Percentiles rank a stretch among this genome's conserved stretches.
Conservation (phyloP, 1,284 basidiomycete genomes). For the Papiliotrema terrestris region DNA sequence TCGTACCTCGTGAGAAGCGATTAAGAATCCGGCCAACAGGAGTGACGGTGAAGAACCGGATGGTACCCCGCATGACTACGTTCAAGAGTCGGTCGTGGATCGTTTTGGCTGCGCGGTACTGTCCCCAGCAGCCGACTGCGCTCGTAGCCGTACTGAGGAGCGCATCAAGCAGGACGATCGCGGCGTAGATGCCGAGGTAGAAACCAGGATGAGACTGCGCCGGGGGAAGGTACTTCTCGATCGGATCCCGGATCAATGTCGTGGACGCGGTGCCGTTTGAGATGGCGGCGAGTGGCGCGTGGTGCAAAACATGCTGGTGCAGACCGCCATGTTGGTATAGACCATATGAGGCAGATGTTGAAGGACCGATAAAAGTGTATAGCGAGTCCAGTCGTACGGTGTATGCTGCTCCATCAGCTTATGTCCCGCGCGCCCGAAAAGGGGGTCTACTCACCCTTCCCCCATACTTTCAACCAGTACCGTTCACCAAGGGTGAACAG, state of each 20-base stretch:
- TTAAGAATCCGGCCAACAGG: constrained; percentile 64
- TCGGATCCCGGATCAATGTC: neutral
- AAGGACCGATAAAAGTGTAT: constrained; percentile 18
- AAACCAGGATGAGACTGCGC: constrained; percentile 47
- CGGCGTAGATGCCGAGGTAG: constrained; percentile 49
- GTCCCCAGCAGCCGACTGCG: constrained; percentile 48
- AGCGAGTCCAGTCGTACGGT: constrained; percentile 20
- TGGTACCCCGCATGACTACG: constrained; percentile 34
- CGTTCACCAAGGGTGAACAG: constrained; percentile 53
- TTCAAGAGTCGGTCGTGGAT: constrained; percentile 43
- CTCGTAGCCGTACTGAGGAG: constrained; percentile 38
- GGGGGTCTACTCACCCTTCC: constrained; percentile 34
- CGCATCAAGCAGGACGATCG: constrained; percentile 33
- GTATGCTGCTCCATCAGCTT: constrained; percentile 24
- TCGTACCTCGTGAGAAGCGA: constrained; percentile 62
- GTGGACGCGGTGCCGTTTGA: neutral
- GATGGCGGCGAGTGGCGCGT: constrained; percentile 3
- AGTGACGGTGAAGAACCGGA: constrained; percentile 48
- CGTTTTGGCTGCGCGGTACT: constrained; percentile 56
- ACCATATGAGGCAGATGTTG: constrained; percentile 7
- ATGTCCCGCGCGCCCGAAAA: neutral
- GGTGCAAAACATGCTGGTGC: constrained; percentile 30
- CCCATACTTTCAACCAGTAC: constrained; percentile 68
- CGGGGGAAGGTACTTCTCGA: constrained; percentile 31
- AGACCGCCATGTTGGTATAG: constrained; percentile 16